Base-by-base conservation (phyloP, 805 yeast genomes). In the Sugiyamaella floridensis region DNA sequence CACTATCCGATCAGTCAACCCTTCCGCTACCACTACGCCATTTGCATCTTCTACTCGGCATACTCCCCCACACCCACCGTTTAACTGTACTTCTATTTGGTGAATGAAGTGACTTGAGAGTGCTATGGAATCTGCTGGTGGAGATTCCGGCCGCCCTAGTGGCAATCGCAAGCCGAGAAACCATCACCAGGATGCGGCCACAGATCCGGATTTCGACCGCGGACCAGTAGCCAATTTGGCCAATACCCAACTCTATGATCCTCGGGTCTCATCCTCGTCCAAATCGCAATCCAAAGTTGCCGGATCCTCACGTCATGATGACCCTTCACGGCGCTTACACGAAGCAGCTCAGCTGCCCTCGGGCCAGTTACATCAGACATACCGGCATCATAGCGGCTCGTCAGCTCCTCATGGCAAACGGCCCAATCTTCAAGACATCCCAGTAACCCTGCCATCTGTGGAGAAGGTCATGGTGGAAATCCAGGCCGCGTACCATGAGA, bases 401-500 rank as follows among this genome's bases (percentile, higher is more conserved):
- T 18, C 26, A 12, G 16, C 11, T 12, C 16, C 20, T 41, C 44
- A 41, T 18, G 26, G 20, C 16, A 20, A 20, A 18, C 47, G 18
- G 4, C 26, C 34, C 47, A 44, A 41, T 41, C 11, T 18, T 19
- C 37, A 48, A 12, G 56, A 53, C 7, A 16, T 53, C 34, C 48
- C 44, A 18, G 50, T 50, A n/a, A 49, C 32, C 28, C 40, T 46
- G 28, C 56, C 53, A 9, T 50, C 55, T 4, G 48, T 49, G 9
- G 54, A 50, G 16, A 41, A 47, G 40, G 55, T 58, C 28, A 29
- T 56, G n/a, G 32, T 40, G 15, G 57, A 55, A 22, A 56, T 58
- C 49, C 63, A 60, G 40, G 45, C 47, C 10, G 54, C 55, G 11
- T 60, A 60, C 49, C 56, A 44, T 43, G 63, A 60, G 20, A 60